Base-by-base conservation (phyloP, 805 yeast genomes). In the Cyberlindnera bimundalis region DNA sequence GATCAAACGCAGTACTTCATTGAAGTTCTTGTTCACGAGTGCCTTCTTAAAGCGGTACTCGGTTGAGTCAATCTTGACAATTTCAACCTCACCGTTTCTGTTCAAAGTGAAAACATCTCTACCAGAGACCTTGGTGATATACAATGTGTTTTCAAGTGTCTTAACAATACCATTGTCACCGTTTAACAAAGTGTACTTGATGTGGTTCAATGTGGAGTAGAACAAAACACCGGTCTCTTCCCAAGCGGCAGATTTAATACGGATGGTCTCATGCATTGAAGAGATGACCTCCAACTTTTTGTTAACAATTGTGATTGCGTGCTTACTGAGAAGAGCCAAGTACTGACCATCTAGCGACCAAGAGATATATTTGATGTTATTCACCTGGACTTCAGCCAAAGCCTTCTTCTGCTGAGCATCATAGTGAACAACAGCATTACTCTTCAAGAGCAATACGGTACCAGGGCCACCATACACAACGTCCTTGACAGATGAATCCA, bases 191-290 rank as follows among this genome's bases (percentile, higher is more conserved):
- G 91, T 83, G 66, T 91, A 93, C 67, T 91, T 93, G 67, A 95
- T 84, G 64, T 93, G 99, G 67, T 91, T 91, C 63, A 93, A 73
- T 7, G 99, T 93, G 16, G 97, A 84, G 67, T 91, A 93, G 51
- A 93, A 74, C 61, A 93, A 74, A 24, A 95, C 96, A 39, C 91
- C 91, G 35, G 85, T 71, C 53, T 89, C 96, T 63, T 93, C 98
- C 97, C 97, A 93, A 15, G 96, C 87, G 34, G 96, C 97, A 67
- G 95, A 81, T 70, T 93, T 93, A 58, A 93, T 88, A 62, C 99
- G 75, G 53, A 93, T 93, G 4, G 98, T 91, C 70, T 93, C 99
- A 61, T 89, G 97, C 78, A 89, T 75, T 2, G 95, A 79, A 39
- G 91, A 80, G 29, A 89, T 71, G 42, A 79, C 66, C 59, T 87